Evolutionary conservation across 192 early-diverging fungal species (phyloP), one percentile per base, ranked within the genome.

Genomic region (Neocallimastix lanati): DNA sequence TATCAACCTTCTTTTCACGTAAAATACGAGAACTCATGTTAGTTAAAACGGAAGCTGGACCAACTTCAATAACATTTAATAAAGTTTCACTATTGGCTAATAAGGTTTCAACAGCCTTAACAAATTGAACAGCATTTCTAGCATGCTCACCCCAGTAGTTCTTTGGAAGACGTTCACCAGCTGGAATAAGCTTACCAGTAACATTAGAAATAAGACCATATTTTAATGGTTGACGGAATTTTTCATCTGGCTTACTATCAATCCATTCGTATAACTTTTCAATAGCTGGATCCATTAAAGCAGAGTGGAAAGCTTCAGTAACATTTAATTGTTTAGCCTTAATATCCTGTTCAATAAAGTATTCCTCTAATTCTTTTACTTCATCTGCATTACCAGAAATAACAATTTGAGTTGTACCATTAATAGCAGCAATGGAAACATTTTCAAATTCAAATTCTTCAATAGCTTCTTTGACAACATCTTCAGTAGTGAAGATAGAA

Each of bases 251-350:
- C 11, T 67, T 67, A 67, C 4, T n/a, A 9, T 67, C 11, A 67
- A 67, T 67, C 50, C 50, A 67, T 67, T 67, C 50, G 18, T 67
- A 67, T 67, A 67, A 67, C 25, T 67, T 67, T 67, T 67, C 50
- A n/a, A 67, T 67, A 9, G 50, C 50, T 67, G 50, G 50, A 67
- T 79, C 37, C 79, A 84, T 84, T n/a, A 84, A 28, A 35, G 83
- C 80, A n/a, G 83, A 40, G 76, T 84, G 83, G 83, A 84, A 84
- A 4, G 83, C 82, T 37, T 81, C 77, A 1, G 80, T 77, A 7
- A 84, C 83, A 28, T 81, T 80, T 29, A 84, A 83, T 76, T 77
- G 83, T 1, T 29, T 36, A 28, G 83, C 83, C 35, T 82, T 79
- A 28, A 84, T 77, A 37, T 79, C 77, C 11, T 85, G 33, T 27